Conservation (phyloP, 768 basidiomycete genomes). For the Strobilomyces confusus region DNA sequence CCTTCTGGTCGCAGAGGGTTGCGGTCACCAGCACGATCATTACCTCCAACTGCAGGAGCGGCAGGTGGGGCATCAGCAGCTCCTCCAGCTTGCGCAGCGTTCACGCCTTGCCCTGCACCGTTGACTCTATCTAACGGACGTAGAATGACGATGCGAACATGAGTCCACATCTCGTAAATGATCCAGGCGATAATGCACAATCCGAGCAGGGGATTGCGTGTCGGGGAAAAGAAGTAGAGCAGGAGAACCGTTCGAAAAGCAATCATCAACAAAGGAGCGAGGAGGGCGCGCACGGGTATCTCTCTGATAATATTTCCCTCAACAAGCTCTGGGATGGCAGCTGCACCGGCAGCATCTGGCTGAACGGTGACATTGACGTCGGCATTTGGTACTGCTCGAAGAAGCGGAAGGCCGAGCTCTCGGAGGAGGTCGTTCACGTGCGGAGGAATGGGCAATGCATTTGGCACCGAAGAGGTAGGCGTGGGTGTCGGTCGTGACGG, state of each 20-base stretch:
- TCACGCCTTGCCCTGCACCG: conserved; percentile 18
- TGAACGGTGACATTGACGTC: conserved; percentile 19
- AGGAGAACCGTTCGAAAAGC: conserved; percentile 62
- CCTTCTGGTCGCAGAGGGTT: conserved; percentile 15
- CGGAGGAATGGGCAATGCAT: conserved; percentile 34
- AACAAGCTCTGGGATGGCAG: conserved; percentile 14
- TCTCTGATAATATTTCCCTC: conserved; percentile 44
- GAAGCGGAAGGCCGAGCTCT: conserved; percentile 57
- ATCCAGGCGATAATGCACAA: conserved; percentile 66
- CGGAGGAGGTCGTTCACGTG: conserved; percentile 60
- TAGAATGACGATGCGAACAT: conserved; percentile 47
- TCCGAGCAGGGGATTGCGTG: conserved; percentile 67
- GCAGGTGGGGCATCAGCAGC: conserved; percentile 24
- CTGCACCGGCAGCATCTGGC: conserved; percentile 16
- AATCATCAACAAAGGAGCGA: conserved; percentile 67
- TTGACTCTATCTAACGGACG: conserved; percentile 35
- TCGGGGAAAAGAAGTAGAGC: conserved; percentile 74
- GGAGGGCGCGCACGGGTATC: conserved; percentile 60
- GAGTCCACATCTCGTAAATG: conserved; percentile 72
- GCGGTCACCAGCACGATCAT: conserved; percentile 14
- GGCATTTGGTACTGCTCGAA: conserved; percentile 36
- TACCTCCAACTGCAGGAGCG: conserved; percentile 15
- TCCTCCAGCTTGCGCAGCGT: conserved; percentile 18
- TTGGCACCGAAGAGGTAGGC: conserved; percentile 26
- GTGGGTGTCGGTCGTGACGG: conserved; percentile 35